These are phyloP conservation scores for Marchantia paleacea DNA, from an alignment of 225 moss, liverwort and hornwort species.

Conservation along the genomic window DNA sequence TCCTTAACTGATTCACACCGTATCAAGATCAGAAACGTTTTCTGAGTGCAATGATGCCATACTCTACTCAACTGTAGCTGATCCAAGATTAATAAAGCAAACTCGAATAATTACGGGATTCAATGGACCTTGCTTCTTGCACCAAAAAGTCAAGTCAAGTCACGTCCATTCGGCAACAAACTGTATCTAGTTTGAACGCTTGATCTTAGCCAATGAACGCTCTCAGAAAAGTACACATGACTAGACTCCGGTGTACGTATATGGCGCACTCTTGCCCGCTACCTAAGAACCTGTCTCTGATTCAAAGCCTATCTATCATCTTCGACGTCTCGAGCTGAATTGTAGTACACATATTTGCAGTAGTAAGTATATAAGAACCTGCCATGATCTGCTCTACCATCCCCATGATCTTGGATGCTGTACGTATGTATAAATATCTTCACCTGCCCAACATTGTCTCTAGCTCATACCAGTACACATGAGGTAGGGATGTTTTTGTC, in stretches of 20 bases:
- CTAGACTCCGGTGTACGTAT: neutral
- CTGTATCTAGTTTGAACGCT: neutral
- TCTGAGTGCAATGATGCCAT: neutral
- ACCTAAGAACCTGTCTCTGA: neutral
- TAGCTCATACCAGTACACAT: neutral
- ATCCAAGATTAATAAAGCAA: neutral
- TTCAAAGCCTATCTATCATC: neutral
- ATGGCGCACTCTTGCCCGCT: neutral
- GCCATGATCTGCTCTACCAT: neutral
- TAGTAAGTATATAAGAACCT: neutral
- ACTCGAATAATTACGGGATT: neutral
- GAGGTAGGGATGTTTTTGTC: no score
- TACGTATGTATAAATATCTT: neutral
- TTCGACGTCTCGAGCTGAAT: neutral
- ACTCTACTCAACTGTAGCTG: neutral
- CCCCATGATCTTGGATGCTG: neutral
- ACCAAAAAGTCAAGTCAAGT: neutral
- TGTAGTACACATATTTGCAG: neutral
- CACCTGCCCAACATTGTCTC: neutral
- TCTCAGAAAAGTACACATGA: neutral
- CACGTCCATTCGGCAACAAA: neutral
- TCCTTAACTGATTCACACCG: neutral
- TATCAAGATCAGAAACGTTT: neutral
- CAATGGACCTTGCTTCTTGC: neutral
- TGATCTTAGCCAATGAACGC: neutral